These are phyloP conservation scores for Vigna reflexopilosa DNA, from an alignment of 306 rosid species.

Conservation along the genomic window DNA sequence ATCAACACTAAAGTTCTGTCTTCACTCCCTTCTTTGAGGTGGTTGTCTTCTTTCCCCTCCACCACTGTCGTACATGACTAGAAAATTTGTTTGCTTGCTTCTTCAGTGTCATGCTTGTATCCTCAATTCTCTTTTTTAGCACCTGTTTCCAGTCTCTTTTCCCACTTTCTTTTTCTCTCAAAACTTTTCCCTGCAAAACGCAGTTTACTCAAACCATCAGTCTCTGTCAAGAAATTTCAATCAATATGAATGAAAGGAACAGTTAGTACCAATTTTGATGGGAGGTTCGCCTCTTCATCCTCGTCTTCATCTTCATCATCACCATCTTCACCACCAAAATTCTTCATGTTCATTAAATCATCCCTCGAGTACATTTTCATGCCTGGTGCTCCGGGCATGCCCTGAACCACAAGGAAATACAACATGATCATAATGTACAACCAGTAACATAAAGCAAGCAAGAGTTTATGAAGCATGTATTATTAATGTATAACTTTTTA, in stretches of 20 bases:
- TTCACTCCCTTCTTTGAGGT: constrained; percentile 63
- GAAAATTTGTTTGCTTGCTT: constrained; percentile 71
- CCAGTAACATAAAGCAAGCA: neutral
- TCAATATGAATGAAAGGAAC: constrained; percentile 15
- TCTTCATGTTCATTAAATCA: constrained; percentile 85
- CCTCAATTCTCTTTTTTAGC: constrained; percentile 56
- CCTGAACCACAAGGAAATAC: constrained; percentile 59
- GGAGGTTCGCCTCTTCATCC: constrained; percentile 53
- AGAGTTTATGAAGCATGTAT: neutral
- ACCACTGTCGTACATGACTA: constrained; percentile 59
- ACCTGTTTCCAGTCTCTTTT: constrained; percentile 68
- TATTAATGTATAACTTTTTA: neutral
- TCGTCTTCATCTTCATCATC: constrained; percentile 70
- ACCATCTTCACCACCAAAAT: constrained; percentile 62
- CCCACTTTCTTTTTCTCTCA: constrained; percentile 65
- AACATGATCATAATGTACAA: constrained; percentile 22
- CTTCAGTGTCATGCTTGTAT: constrained; percentile 63
- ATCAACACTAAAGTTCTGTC: constrained; percentile 69
- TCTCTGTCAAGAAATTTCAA: constrained; percentile 18
- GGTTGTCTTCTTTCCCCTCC: constrained; percentile 63
- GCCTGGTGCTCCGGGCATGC: constrained; percentile 99
- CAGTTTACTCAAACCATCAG: constrained; percentile 27
- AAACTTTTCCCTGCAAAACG: constrained; percentile 66
- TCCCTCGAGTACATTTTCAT: constrained; percentile 98
- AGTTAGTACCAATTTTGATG: constrained; percentile 75